Base-by-base conservation (phyloP, 805 yeast genomes). In the Ogataea paradorogensis region DNA sequence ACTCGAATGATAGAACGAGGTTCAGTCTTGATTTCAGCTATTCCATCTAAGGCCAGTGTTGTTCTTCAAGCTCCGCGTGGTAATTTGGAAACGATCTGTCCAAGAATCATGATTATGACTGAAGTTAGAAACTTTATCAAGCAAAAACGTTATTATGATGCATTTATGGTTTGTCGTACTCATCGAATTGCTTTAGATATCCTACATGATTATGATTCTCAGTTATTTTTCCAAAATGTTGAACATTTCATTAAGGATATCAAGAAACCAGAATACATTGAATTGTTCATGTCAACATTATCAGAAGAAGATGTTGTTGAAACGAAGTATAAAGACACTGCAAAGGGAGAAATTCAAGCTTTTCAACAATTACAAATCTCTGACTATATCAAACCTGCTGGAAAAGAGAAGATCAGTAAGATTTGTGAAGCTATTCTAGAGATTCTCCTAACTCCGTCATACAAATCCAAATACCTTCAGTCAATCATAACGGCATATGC, bases 61-160 rank as follows among this genome's bases (percentile, higher is more conserved):
- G 80, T 87, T 4, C 69, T 93, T 38, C 96, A 93, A 61, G 96
- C 96, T 4, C 95, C 95, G 43, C 76, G 99, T 59, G 99, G 99
- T 46, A 93, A 93, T 55, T 67, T 93, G 50, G 99, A 93, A 62
- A 89, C 98, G 0, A 84, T 93, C 14, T 82, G 79, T 55, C 99
- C 99, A 10, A 74, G 99, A 60, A 84, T 93, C 32, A 80, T 93
- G 84, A 95, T 91, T 3, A 66, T 93, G 27, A 74, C 85, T 9
- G 93, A 83, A 15, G 95, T 93, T 18, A 75, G 99, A 49, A 69
- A 73, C 24, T 72, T 73, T 49, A 87, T 93, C 45, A 68, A 73
- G 24, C 64, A 68, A 1, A 69, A 63, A 42, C 66, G 77, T 25
- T 93, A 83, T 54, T 67, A 65, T 33, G 71, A 70, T n/a, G 99